Conservation (phyloP, 2,329 filamentous ascomycete genomes). For the Colletotrichum gigasporum region DNA sequence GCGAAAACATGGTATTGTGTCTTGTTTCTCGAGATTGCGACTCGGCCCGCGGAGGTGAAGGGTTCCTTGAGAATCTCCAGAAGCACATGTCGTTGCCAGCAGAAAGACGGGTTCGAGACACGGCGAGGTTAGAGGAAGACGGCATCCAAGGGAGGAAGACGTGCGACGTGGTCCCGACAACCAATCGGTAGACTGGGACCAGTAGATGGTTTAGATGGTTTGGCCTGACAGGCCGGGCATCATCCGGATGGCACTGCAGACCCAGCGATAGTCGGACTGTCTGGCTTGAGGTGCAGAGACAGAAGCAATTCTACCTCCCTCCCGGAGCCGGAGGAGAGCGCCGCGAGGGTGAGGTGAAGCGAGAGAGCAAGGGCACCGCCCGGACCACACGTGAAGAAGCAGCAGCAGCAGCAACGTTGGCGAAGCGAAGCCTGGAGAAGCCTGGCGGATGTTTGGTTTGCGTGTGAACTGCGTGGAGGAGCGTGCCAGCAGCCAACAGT, state of each 20-base stretch:
- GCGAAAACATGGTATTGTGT: not conserved
- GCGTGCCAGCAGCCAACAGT: no score
- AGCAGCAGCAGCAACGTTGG: not conserved
- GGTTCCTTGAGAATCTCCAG: not conserved
- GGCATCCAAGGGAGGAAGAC: not conserved
- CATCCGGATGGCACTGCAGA: not conserved
- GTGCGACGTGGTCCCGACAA: not conserved
- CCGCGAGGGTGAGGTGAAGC: not conserved
- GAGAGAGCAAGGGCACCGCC: not conserved
- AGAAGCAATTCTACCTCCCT: not conserved
- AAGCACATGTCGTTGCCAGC: not conserved
- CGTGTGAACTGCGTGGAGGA: constrained; percentile 11
- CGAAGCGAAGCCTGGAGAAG: not conserved
- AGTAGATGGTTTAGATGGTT: not conserved
- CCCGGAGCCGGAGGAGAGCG: not conserved
- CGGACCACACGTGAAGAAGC: not conserved
- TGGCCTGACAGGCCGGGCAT: not conserved
- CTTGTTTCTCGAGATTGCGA: constrained; percentile 12
- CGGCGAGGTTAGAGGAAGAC: not conserved
- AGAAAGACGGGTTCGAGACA: not conserved
- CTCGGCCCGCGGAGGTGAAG: not conserved
- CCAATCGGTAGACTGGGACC: not conserved
- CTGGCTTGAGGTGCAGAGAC: not conserved
- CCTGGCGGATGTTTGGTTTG: not conserved
- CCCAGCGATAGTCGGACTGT: not conserved